A percentile compares a stretch with the other conserved stretches of the same genome.
These are phyloP conservation scores for Pseudocercospora macadamiae DNA, from an alignment of 2,329 filamentous ascomycete genomes.

Conservation along the genomic window DNA sequence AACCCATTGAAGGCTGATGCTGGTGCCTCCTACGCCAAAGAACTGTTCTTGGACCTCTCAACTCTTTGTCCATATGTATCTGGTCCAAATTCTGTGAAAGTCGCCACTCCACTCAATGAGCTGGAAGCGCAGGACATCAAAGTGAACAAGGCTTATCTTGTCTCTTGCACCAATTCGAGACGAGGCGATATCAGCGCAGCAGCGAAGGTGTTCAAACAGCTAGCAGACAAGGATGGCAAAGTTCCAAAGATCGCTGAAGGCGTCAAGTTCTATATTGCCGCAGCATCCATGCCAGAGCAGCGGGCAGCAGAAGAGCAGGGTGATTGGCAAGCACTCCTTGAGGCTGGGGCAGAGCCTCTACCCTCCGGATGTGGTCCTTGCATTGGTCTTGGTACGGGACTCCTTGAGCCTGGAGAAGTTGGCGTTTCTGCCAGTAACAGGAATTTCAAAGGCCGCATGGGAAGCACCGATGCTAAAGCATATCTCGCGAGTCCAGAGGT, in stretches of 20 bases:
- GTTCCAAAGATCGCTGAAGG: conserved; percentile 71
- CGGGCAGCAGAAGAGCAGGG: conserved; percentile 74
- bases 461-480: conserved; percentile 74
- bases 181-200: conserved; percentile 80
- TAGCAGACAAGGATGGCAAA: conserved; percentile 63
- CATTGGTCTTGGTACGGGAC: conserved; percentile 79
- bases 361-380: conserved; percentile 80
- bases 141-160: conserved; percentile 81
- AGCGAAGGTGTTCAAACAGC: conserved; percentile 81
- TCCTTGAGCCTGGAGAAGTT: conserved; percentile 82
- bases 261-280: conserved; percentile 87
- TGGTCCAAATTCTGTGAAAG: conserved; percentile 88
- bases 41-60: conserved; percentile 78
- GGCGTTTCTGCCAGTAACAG: conserved; percentile 83
- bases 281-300: conserved; percentile 80
- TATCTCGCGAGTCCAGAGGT: conserved; percentile 90
- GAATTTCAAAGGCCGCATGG: conserved; percentile 93
- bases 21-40: conserved; percentile 80
- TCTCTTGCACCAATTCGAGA: conserved; percentile 87
- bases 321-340: conserved; percentile 80
- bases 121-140: conserved; percentile 74
- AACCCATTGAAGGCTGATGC: conserved; percentile 72
- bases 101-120: conserved; percentile 75
- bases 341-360: conserved; percentile 74
- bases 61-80: conserved; percentile 82